These are phyloP conservation scores for Prunus davidiana DNA, from an alignment of 306 rosid genomes.

Conservation along the genomic window DNA sequence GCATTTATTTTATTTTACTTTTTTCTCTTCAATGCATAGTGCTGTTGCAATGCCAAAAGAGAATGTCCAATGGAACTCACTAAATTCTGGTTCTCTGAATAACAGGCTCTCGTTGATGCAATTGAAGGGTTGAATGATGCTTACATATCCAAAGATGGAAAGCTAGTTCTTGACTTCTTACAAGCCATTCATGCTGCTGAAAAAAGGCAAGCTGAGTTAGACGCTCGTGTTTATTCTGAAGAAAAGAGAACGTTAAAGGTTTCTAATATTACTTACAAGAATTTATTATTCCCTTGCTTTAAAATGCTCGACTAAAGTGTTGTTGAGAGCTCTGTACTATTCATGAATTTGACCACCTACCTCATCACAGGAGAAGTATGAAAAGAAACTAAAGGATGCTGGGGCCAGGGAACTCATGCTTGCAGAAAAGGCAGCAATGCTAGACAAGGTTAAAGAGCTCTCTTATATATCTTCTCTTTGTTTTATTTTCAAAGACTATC, in stretches of 20 bases:
- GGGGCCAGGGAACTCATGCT: constrained; percentile 81
- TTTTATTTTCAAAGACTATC: not conserved
- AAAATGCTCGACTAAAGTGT: constrained; percentile 13
- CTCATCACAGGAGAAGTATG: constrained; percentile 63
- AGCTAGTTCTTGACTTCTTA: constrained; percentile 73
- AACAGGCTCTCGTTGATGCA: constrained; percentile 49
- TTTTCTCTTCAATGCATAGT: constrained; percentile 12
- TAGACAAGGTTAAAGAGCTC: constrained; percentile 63
- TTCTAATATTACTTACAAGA: constrained; percentile 19
- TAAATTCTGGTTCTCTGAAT: constrained; percentile 25
- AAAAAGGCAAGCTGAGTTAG: constrained; percentile 80
- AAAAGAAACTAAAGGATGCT: constrained; percentile 85
- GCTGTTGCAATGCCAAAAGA: constrained; percentile 4
- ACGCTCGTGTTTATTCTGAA: constrained; percentile 58
- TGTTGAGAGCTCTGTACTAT: constrained; percentile 22
- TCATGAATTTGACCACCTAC: constrained; percentile 15
- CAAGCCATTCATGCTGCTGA: constrained; percentile 92
- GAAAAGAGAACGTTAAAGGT: constrained; percentile 79
- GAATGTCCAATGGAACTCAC: constrained; percentile 8
- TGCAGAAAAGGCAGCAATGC: constrained; percentile 89
- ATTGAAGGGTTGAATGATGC: constrained; percentile 55
- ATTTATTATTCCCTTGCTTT: constrained; percentile 3
- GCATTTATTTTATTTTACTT: constrained; percentile 8
- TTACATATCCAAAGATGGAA: constrained; percentile 76
- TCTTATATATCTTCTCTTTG: constrained; percentile 4